Conservation (phyloP, 2,329 filamentous ascomycete genomes). For the Chalaropsis thielavioides region DNA sequence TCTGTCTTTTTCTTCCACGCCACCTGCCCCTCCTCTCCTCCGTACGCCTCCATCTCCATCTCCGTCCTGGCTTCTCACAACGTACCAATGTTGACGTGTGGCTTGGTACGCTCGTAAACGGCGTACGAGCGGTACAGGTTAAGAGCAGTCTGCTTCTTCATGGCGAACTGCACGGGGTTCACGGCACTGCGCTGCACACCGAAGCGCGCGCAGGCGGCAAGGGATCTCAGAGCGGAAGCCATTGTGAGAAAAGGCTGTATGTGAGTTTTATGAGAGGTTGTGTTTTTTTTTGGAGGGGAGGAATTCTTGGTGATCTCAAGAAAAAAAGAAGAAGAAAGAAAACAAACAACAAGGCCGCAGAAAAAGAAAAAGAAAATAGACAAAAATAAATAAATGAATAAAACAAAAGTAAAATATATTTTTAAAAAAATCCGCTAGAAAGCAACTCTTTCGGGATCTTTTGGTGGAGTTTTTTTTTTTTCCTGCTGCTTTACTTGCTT, state of each 20-base stretch:
- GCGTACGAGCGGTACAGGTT: conserved; percentile 53
- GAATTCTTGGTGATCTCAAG: neutral
- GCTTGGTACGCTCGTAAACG: conserved; percentile 77
- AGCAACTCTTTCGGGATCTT: neutral
- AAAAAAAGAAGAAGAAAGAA: neutral
- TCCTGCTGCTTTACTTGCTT: neutral
- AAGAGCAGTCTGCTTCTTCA: conserved; percentile 48
- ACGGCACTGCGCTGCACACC: conserved; percentile 54
- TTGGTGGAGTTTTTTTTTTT: neutral
- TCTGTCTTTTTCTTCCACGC: neutral
- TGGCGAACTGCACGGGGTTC: conserved; percentile 62
- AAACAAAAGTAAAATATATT: neutral
- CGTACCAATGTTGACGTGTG: conserved; percentile 93
- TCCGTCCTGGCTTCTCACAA: neutral
- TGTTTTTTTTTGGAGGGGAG: neutral
- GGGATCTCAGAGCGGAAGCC: conserved; percentile 64
- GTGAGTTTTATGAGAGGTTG: too few species aligned
- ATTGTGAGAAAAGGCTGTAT: conserved; percentile 35
- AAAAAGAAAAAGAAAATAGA: neutral
- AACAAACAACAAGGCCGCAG: neutral
- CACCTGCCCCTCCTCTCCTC: neutral
- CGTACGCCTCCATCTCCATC: neutral
- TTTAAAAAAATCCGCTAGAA: neutral
- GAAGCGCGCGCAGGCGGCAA: conserved; percentile 64
- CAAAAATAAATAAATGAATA: conserved; percentile 4